Evolutionary conservation across 2,329 filamentous ascomycete species (phyloP), one percentile per base, ranked within the genome.

Genomic region (Xylariaceae sp.): DNA sequence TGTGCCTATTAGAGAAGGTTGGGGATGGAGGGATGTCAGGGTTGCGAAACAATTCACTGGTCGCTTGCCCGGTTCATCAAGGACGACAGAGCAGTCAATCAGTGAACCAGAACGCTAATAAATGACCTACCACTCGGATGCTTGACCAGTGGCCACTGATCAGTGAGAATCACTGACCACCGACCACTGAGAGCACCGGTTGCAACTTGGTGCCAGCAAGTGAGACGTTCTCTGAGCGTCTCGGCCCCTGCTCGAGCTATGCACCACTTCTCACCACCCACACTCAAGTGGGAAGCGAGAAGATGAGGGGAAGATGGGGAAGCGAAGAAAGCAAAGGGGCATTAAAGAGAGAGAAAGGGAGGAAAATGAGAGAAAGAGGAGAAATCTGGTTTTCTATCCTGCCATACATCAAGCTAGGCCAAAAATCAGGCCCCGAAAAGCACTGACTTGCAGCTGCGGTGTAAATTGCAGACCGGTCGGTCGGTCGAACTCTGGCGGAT

Each of bases 361-460:
- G 42, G 15, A 51, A 17, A 37, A 47, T 44, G 4, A 10, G 10
- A n/a, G n/a, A 30, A 49, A 51, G 59, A 23, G 53, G 30, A 18
- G 8, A 11, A 15, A 47, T 34, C 55, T 39, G 5, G 39, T 64
- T 59, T 62, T 62, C 59, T 58, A 59, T 50, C 49, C 52, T 53
- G 52, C 49, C 49, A 2, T 50, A 35, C 30, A 54, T 48, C 59
- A 53, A 57, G 54, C 34, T 53, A 55, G 53, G 56, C 57, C 55
- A 52, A 39, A 56, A 51, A 54, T 51, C 37, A 42, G 37, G 11
- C 4, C 37, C 37, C 37, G 37, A 42, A 42, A 42, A 42, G 11
- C 37, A 57, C 56, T 49, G 55, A 57, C 59, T 37, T 62, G 61
- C 61, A 64, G 51, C 62, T 64, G 57, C 60, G 56, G 59, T 61